Evolutionary conservation across 331 rosid genomes (phyloP).

Genomic region (Rosa hybrid): DNA sequence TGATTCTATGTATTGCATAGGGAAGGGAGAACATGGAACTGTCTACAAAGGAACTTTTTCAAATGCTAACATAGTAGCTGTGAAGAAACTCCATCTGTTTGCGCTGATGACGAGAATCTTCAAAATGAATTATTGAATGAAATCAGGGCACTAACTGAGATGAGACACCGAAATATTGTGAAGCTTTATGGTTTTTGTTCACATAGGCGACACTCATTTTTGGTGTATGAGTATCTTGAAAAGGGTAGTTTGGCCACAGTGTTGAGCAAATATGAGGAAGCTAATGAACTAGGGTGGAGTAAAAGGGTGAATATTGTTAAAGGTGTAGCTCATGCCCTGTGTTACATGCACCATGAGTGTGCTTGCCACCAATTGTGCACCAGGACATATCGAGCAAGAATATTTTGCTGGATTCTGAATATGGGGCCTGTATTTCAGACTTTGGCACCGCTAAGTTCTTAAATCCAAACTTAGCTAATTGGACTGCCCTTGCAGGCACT

Average conservation of each 20-base stretch:
- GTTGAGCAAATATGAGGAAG: conserved; percentile 3
- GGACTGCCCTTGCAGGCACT: conserved; percentile 42
- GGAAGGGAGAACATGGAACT: conserved; percentile 36
- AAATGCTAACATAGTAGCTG: conserved; percentile 27
- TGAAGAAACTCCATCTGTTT: conserved; percentile 37
- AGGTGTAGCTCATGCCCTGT: conserved; percentile 46
- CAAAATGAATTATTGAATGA: conserved; percentile 14
- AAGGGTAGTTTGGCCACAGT: conserved; percentile 31
- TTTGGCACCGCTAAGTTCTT: conserved; percentile 37
- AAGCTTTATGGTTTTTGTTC: conserved; percentile 37
- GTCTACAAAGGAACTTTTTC: conserved; percentile 35
- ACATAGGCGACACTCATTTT: conserved; percentile 7
- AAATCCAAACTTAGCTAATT: conserved; percentile 30
- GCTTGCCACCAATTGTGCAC: conserved; percentile 38
- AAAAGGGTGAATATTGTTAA: conserved; percentile 37
- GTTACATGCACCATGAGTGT: conserved; percentile 36
- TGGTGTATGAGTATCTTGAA: conserved; percentile 34
- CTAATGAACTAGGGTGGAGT: conserved; percentile 34
- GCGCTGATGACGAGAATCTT: conserved; percentile 6
- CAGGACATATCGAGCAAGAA: conserved; percentile 45
- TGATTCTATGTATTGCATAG: conserved; percentile 21
- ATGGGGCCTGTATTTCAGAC: conserved; percentile 34
- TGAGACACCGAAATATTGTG: conserved; percentile 29
- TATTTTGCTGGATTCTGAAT: conserved; percentile 33
- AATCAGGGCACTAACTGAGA: conserved; percentile 8